A percentile compares a stretch with the other conserved stretches of the same genome.
These are phyloP conservation scores for Manihot esculenta DNA, from an alignment of 441 rosid genomes.

Conservation along the genomic window DNA sequence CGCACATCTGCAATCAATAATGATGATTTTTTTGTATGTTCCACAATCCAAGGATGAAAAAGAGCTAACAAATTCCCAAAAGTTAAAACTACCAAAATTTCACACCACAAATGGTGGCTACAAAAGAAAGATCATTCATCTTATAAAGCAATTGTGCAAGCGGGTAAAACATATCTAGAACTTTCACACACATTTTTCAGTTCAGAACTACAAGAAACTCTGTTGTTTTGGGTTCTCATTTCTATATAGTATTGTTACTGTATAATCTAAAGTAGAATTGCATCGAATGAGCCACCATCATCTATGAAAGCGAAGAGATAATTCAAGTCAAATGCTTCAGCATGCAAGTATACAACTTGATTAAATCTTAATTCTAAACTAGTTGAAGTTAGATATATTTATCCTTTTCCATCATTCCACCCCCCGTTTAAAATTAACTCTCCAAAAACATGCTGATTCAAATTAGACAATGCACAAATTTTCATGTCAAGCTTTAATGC, in stretches of 20 bases:
- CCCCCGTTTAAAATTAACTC: background rate
- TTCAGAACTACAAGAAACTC: background rate
- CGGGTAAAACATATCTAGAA: background rate
- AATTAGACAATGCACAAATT: background rate
- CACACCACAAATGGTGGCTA: background rate
- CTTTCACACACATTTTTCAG: background rate
- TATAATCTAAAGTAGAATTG: background rate
- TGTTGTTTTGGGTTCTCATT: background rate
- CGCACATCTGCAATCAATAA: constrained; percentile 34
- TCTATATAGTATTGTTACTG: background rate
- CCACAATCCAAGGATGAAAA: background rate
- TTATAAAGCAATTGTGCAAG: background rate
- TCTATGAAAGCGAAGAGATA: background rate
- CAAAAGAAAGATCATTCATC: background rate
- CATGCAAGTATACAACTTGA: background rate
- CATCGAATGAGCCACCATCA: background rate
- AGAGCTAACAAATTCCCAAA: background rate
- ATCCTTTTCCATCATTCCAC: background rate
- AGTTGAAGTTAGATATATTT: background rate
- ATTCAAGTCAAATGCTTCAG: background rate
- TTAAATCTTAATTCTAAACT: background rate
- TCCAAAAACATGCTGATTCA: background rate
- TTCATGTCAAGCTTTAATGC: background rate
- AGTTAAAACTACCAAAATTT: background rate
- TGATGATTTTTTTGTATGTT: background rate